A percentile compares a stretch with the other conserved stretches of the same genome.
Evolutionary conservation across 805 yeast species (phyloP).

Genomic region (Clavispora vitiphila): DNA sequence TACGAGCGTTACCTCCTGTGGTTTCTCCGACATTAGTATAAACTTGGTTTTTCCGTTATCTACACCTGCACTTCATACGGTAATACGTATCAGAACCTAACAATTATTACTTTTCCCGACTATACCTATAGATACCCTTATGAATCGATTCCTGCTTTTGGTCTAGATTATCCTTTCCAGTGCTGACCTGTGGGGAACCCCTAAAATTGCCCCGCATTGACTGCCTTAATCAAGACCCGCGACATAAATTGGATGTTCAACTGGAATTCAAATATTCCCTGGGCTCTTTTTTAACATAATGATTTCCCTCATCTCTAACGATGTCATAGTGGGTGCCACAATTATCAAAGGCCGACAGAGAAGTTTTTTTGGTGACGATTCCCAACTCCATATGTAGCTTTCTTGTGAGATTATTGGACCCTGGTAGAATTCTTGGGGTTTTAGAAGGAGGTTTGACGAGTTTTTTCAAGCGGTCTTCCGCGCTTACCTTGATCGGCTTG

Average conservation of each 20-base stretch:
- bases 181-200: not conserved
- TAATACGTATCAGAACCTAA: too few species aligned
- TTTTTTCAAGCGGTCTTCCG: slow-evolving; percentile 3
- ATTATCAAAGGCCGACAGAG: not conserved
- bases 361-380: not conserved
- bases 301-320: not conserved
- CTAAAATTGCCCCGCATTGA: not conserved
- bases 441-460: not conserved
- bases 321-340: not conserved
- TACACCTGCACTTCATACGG: too few species aligned
- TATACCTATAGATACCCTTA: not conserved
- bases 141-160: not conserved
- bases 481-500: not conserved
- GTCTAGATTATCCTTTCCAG: not conserved
- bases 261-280: not conserved
- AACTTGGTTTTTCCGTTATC: too few species aligned
- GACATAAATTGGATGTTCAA: not conserved
- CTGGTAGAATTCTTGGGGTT: slow-evolving; percentile 5
- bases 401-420: slow-evolving; percentile 7
- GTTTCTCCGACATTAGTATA: too few species aligned
- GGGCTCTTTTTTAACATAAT: not conserved
- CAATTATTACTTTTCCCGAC: too few species aligned
- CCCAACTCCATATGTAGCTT: slow-evolving; percentile 4
- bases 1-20: too few species aligned
- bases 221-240: not conserved